Evolutionary conservation across 1,284 basidiomycete genomes (phyloP), one percentile per base, ranked within the genome.

Genomic region (Lentinus polychrous): DNA sequence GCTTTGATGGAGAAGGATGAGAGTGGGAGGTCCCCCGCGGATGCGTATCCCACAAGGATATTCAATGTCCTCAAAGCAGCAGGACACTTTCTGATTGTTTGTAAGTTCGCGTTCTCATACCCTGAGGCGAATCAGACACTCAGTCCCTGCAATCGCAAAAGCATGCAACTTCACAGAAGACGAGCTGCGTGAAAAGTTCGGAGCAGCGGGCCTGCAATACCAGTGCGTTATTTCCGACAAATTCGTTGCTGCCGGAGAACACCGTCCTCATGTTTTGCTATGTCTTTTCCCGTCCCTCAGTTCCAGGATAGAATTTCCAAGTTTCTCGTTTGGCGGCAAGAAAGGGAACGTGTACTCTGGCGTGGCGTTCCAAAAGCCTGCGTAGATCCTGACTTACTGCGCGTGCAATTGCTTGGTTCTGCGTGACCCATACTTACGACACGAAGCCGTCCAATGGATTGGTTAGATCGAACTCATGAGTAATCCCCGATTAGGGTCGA

Each of bases 151-250:
- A 31, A 27, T 43, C 41, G 12, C n/a, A 4, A n/a, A 36, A 88
- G 84, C 87, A 6, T 94, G 92, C 62, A 95, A 95, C 62, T 95
- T 93, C 61, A 95, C 92, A 0, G 82, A 91, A 56, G 77, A 83
- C 0, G 93, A 95, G 60, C 65, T 95, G 34, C 78, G 72, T 52
- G 58, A 67, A 1, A 74, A 65, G 41, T 92, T 94, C 58, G 67
- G 65, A 2, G 73, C 69, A 8, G 77, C 78, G 10, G 72, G 74
- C 10, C 61, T 90, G 22, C 51, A 60, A 22, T 87, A 81, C 59
- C 79, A 83, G 86, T 90, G 56, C 56, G 82, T 70, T 11, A 15
- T 33, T 27, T 24, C 42, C 4, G n/a, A 43, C 42, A 33, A n/a
- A 15, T 8, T 6, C 10, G 22, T 34, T 32, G 7, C 43, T n/a